Conservation (phyloP, 495 filamentous ascomycete species). For the Xylaria curta region DNA sequence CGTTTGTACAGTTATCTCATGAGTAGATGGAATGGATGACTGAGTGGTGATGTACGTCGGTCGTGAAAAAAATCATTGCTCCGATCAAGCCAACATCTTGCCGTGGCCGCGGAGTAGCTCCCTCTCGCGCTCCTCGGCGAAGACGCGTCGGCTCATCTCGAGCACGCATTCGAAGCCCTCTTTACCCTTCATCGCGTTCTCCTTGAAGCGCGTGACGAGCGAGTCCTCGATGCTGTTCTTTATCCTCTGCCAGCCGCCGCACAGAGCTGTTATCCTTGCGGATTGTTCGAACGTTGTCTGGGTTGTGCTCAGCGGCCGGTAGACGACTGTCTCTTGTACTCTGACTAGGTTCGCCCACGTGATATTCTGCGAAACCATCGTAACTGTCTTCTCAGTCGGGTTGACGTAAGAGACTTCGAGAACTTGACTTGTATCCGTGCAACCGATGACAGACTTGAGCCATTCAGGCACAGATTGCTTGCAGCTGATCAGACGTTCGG, state of each 20-base stretch:
- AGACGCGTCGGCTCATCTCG: constrained; percentile 90
- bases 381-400: constrained; percentile 78
- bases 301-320: constrained; percentile 67
- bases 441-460: constrained; percentile 77
- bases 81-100: constrained; percentile 34
- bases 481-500: constrained; percentile 96
- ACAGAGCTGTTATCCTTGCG: constrained; percentile 90
- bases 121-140: constrained; percentile 83
- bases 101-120: constrained; percentile 45
- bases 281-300: constrained; percentile 85
- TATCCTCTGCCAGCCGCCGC: constrained; percentile 94
- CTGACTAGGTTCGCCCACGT: constrained; percentile 86
- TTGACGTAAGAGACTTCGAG: constrained; percentile 97
- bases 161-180: constrained; percentile 95
- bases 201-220: constrained; percentile 82
- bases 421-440: constrained; percentile 76
- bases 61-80: background rate
- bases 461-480: constrained; percentile 87
- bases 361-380: constrained; percentile 91
- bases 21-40: constrained; percentile 3
- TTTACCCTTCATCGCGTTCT: constrained; percentile 87
- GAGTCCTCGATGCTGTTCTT: constrained; percentile 93
- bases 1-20: constrained; percentile 29
- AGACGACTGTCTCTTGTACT: constrained; percentile 89
- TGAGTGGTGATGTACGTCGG: constrained; percentile 15